These are phyloP conservation scores for Selenicereus undatus DNA, from an alignment of 148 eudicot species.

Conservation along the genomic window DNA sequence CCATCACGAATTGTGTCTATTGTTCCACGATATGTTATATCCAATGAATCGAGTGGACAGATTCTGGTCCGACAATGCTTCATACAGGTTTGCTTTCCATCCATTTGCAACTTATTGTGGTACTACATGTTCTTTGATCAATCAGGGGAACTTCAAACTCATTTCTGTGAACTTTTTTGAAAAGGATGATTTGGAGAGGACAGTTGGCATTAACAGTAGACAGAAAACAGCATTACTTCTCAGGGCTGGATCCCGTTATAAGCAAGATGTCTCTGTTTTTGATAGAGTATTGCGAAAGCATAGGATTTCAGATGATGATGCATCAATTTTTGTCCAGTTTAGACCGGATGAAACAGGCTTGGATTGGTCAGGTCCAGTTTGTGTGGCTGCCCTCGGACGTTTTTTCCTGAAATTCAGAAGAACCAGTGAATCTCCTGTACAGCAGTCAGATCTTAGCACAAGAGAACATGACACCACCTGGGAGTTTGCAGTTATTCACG, in stretches of 20 bases:
- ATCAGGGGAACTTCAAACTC: background rate
- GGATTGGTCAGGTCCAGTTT: constrained; percentile 96
- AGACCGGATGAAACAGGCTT: constrained; percentile 44
- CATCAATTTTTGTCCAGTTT: constrained; percentile 64
- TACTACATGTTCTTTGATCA: background rate
- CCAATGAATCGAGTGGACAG: constrained; percentile 66
- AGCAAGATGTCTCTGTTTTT: constrained; percentile 45
- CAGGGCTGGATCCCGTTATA: constrained; percentile 36
- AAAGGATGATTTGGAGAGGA: constrained; percentile 63
- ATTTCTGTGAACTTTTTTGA: constrained; percentile 17
- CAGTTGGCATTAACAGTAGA: constrained; percentile 54
- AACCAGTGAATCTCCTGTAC: constrained; percentile 30
- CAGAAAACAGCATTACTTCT: constrained; percentile 58
- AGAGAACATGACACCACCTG: constrained; percentile 23
- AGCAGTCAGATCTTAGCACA: constrained; percentile 33
- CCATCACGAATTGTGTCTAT: constrained; percentile 64
- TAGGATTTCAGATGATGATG: constrained; percentile 55
- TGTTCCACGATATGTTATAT: constrained; percentile 67
- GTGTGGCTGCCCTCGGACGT: constrained; percentile 88
- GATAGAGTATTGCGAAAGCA: constrained; percentile 77
- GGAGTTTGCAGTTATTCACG: constrained; percentile 77
- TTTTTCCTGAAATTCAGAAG: constrained; percentile 81
- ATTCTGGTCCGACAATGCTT: constrained; percentile 66
- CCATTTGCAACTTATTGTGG: constrained; percentile 8
- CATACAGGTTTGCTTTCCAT: constrained; percentile 55